A percentile compares a stretch with the other conserved stretches of the same genome.
Evolutionary conservation across 1,139 yeast genomes (phyloP).

Genomic region (Candida albicans): DNA sequence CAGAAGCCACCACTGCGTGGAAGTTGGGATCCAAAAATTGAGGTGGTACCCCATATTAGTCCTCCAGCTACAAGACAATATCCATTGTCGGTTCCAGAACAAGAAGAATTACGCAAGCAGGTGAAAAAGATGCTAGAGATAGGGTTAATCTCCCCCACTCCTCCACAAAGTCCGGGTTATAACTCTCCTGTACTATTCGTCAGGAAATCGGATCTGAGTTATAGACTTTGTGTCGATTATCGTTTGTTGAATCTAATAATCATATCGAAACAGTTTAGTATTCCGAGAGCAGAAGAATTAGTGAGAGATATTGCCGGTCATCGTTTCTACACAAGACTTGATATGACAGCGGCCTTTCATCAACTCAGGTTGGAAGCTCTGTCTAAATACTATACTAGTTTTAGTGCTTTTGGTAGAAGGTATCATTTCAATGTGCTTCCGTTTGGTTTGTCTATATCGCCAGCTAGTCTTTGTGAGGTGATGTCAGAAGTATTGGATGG

Average conservation of each 20-base stretch:
- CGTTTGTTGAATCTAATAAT: not conserved
- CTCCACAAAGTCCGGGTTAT: not conserved
- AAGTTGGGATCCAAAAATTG: not conserved
- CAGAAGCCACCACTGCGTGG: not conserved
- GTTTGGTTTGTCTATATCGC: constrained; percentile 2
- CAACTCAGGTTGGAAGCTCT: not conserved
- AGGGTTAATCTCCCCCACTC: not conserved
- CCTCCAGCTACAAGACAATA: constrained; percentile 1
- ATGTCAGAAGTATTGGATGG: constrained; percentile 3
- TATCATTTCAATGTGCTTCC: constrained; percentile 1
- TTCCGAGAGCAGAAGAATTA: not conserved
- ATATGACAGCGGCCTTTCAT: constrained; percentile 1
- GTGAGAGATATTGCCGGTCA: constrained; percentile 1
- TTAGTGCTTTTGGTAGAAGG: constrained; percentile 2
- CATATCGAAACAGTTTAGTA: not conserved
- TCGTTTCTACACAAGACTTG: not conserved
- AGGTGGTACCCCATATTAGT: not conserved
- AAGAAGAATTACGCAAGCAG: not conserved
- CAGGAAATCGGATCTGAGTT: not conserved
- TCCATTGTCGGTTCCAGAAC: not conserved
- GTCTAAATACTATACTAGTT: not conserved
- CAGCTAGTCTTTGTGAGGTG: not conserved
- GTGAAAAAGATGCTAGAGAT: not conserved
- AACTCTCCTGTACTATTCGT: constrained; percentile 2
- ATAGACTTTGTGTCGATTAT: constrained; percentile 1